Evolutionary conservation across 306 rosid species (phyloP).

Genomic region (Quercus alba): DNA sequence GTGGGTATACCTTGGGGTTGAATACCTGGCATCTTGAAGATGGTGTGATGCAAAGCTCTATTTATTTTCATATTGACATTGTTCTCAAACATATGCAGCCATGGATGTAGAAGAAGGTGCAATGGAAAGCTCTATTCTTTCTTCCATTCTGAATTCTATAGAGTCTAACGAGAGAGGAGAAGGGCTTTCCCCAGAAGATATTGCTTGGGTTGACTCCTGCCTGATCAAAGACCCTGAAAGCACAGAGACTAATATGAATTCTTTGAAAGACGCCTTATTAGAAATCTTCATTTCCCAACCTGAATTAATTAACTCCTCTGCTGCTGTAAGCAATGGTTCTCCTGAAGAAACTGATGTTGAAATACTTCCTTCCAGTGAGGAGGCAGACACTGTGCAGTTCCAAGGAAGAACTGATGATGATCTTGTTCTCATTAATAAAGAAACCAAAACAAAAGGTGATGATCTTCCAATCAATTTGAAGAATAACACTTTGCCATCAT

Average conservation of each 20-base stretch:
- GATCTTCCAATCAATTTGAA: constrained; percentile 21
- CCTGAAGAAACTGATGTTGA: constrained; percentile 18
- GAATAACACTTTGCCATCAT: constrained; percentile 15
- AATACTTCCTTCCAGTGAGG: constrained; percentile 23
- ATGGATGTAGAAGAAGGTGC: constrained; percentile 31
- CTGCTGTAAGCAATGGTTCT: not conserved
- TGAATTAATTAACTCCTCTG: constrained; percentile 16
- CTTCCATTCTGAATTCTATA: not conserved
- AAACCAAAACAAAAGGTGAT: constrained; percentile 20
- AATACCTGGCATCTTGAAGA: too few species aligned
- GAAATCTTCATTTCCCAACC: constrained; percentile 49
- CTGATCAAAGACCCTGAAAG: constrained; percentile 30
- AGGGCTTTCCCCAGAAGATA: constrained; percentile 57
- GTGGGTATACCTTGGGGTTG: too few species aligned
- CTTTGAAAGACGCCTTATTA: constrained; percentile 53
- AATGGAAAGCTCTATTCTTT: constrained; percentile 13
- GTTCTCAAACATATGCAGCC: constrained; percentile 17
- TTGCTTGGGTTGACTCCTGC: constrained; percentile 75
- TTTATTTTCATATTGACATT: not conserved
- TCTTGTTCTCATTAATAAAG: constrained; percentile 16
- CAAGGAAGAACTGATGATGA: not conserved
- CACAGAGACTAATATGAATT: constrained; percentile 41
- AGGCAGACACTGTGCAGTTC: not conserved
- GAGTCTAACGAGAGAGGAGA: constrained; percentile 4
- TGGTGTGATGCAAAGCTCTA: too few species aligned